Base-by-base conservation (phyloP, 805 yeast species). In the Novakomyces olei region DNA sequence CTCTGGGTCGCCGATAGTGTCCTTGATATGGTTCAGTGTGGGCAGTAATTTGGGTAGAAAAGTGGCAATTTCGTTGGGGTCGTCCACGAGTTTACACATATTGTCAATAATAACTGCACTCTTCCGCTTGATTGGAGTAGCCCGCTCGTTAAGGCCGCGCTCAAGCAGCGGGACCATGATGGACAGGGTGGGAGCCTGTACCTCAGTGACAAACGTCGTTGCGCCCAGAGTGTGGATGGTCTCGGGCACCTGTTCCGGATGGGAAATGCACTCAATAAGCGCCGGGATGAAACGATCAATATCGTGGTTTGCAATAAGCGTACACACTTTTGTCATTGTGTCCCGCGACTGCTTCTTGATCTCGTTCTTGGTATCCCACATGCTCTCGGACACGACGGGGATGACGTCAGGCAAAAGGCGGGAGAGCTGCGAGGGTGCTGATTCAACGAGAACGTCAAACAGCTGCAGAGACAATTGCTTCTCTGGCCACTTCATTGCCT, bases 11-110 rank as follows among this genome's bases (percentile, higher is more conserved):
- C 98, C 98, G 65, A 88, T 83, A 67, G 78, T 80, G 55, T 77
- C 64, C 67, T 74, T 72, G 78, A 88, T 88, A 58, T 72, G 60
- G 73, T 79, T 79, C 63, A 88, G 69, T 54, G 94, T 78, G 58
- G 99, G 99, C 69, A 80, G 76, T 54, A 88, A 72, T 58, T 75
- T 77, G 63, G 68, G 66, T 75, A 88, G 67, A 79, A 88, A 88
- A 47, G 99, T 98, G 69, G 96, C 99, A 64, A 88, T 92, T 57
- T 88, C 91, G 68, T 88, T 96, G 50, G 98, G 98, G 60, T 88
- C 98, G 59, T 88, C 98, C 67, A 88, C 99, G 63, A 88, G 79
- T 67, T 88, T 88, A 78, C 98, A 88, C 99, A 88, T 88, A 92
- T 88, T 88, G 63, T 88, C 99, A 54, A 85, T 77, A 63, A 88